These are phyloP conservation scores for Eremothecium cymbalariae DNA, from an alignment of 1,139 yeast genomes.

Conservation along the genomic window DNA sequence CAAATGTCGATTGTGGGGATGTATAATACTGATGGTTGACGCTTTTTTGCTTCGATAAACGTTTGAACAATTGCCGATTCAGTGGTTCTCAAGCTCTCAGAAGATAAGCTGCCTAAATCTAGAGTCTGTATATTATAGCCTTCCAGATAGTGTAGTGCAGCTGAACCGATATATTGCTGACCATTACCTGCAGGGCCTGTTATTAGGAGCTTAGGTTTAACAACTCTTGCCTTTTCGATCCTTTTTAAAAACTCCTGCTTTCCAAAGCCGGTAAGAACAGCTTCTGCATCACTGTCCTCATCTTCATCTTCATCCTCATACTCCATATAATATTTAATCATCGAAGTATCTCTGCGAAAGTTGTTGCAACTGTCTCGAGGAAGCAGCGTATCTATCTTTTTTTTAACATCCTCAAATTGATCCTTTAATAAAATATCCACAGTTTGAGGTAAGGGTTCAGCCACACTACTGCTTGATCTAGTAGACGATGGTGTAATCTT, in stretches of 20 bases:
- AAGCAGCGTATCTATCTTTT: conserved; percentile 47
- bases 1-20: conserved; percentile 81
- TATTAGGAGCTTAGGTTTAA: conserved; percentile 72
- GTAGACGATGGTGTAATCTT: conserved; percentile 91
- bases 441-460: conserved; percentile 73
- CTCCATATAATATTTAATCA: conserved; percentile 29
- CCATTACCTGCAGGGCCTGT: conserved; percentile 80
- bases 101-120: conserved; percentile 69
- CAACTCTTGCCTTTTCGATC: conserved; percentile 59
- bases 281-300: conserved; percentile 38
- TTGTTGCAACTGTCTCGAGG: conserved; percentile 44
- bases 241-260: conserved; percentile 54
- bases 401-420: conserved; percentile 42
- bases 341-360: conserved; percentile 24
- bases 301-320: conserved; percentile 26
- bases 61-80: conserved; percentile 82
- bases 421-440: conserved; percentile 52
- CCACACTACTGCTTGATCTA: conserved; percentile 65
- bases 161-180: conserved; percentile 78
- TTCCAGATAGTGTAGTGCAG: conserved; percentile 73
- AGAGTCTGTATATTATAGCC: conserved; percentile 84
- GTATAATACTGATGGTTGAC: conserved; percentile 78
- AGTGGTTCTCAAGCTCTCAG: conserved; percentile 75
- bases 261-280: conserved; percentile 42
- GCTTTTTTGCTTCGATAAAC: conserved; percentile 81